Evolutionary conservation across 2,329 filamentous ascomycete species (phyloP).

Genomic region (Fusarium duplospermum): DNA sequence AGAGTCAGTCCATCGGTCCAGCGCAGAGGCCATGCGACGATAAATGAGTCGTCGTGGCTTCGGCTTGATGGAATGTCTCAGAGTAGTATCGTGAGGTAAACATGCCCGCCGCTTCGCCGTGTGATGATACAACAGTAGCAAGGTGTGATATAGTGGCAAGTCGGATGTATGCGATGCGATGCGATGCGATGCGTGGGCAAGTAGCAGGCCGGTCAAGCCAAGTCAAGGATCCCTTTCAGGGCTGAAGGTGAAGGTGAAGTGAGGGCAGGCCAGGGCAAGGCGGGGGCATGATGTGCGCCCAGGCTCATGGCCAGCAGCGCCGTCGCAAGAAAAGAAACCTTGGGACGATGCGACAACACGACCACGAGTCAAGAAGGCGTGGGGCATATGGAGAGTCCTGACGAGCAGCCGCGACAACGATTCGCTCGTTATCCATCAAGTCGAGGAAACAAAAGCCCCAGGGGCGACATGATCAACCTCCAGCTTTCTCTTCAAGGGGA

Average conservation of each 20-base stretch:
- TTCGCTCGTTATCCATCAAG: not conserved
- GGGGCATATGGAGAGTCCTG: constrained; percentile 1
- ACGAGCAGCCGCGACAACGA: not conserved
- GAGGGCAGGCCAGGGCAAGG: too few species aligned
- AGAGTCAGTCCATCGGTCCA: not conserved
- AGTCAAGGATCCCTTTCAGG: not conserved
- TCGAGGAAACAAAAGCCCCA: constrained; percentile 2
- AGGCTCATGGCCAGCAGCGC: not conserved
- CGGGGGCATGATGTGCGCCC: constrained; percentile 3
- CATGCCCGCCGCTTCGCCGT: not conserved
- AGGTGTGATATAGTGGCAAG: constrained; percentile 4
- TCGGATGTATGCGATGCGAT: not conserved
- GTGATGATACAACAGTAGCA: not conserved
- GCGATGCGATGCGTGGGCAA: not conserved
- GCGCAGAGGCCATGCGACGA: not conserved
- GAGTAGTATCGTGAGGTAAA: constrained; percentile 12
- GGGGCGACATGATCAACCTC: constrained; percentile 5
- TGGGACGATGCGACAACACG: not conserved
- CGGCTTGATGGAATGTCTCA: not conserved
- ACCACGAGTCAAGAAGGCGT: constrained; percentile 7
- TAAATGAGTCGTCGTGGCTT: not conserved
- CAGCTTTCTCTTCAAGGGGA: not conserved
- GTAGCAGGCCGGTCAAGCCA: not conserved
- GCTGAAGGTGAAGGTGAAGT: not conserved
- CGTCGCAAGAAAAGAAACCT: constrained; percentile 3